Evolutionary conservation across 352 stramenopile species (phyloP).

Genomic region (Globisporangium okanoganense): DNA sequence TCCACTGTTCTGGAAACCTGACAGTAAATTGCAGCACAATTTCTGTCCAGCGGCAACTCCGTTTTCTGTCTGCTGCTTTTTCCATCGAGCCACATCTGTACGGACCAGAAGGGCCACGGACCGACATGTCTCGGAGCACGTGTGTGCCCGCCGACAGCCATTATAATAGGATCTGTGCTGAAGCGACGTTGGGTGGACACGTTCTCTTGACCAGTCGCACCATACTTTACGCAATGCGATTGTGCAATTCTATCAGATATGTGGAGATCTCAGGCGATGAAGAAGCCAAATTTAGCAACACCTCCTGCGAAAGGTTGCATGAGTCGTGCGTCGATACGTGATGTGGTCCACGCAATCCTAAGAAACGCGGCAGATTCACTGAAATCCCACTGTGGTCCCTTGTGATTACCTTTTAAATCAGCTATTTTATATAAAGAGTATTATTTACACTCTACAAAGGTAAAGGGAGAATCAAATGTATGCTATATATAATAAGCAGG

Average conservation of each 20-base stretch:
- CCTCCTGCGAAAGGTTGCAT: not conserved
- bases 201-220: not conserved
- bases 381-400: not conserved
- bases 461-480: not conserved
- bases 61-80: not conserved
- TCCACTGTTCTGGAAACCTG: no score
- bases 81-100: not conserved
- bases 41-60: not conserved
- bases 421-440: not conserved
- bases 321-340: not conserved
- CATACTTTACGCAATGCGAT: not conserved
- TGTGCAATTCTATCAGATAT: not conserved
- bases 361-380: not conserved
- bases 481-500: not conserved
- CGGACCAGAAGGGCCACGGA: not conserved
- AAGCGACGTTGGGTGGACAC: not conserved
- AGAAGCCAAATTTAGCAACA: not conserved
- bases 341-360: not conserved
- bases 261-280: not conserved
- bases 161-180: not conserved
- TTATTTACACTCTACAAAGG: not conserved
- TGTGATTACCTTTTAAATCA: not conserved
- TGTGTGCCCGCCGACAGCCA: not conserved
- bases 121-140: not conserved
- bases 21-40: no score